Evolutionary conservation across 805 yeast genomes (phyloP).

Genomic region (Debaryomyces tyrocola): DNA sequence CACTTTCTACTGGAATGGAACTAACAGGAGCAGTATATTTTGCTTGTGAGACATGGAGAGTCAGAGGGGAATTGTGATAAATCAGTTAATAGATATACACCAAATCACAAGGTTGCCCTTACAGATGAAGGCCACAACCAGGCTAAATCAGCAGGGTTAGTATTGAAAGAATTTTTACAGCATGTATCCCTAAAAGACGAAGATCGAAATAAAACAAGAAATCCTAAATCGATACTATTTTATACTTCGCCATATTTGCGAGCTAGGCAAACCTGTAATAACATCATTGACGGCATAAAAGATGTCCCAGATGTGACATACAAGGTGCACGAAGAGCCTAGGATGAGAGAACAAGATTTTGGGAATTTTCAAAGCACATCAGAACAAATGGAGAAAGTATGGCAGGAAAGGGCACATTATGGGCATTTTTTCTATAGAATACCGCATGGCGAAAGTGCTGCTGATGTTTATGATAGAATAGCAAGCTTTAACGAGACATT

Average conservation of each 20-base stretch:
- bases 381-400: constrained; percentile 74
- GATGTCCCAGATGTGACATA: constrained; percentile 44
- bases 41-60: constrained; percentile 89
- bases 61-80: constrained; percentile 89
- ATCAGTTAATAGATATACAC: constrained; percentile 69
- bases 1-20: not conserved
- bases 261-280: constrained; percentile 80
- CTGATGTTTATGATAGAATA: constrained; percentile 90
- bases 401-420: constrained; percentile 83
- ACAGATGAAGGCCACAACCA: constrained; percentile 71
- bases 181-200: constrained; percentile 33
- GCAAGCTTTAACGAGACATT: constrained; percentile 88
- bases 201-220: constrained; percentile 6
- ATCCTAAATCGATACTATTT: constrained; percentile 53
- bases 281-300: constrained; percentile 59
- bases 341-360: constrained; percentile 93
- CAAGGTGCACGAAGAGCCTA: constrained; percentile 77
- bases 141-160: constrained; percentile 59
- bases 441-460: constrained; percentile 94
- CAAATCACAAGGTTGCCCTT: constrained; percentile 78
- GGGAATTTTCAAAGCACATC: constrained; percentile 85
- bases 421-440: constrained; percentile 82
- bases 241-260: constrained; percentile 86
- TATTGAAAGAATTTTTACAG: constrained; percentile 39
- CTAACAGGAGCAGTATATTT: constrained; percentile 51